Evolutionary conservation across 805 yeast species (phyloP).

Genomic region (Cyberlindnera euphorbiae): DNA sequence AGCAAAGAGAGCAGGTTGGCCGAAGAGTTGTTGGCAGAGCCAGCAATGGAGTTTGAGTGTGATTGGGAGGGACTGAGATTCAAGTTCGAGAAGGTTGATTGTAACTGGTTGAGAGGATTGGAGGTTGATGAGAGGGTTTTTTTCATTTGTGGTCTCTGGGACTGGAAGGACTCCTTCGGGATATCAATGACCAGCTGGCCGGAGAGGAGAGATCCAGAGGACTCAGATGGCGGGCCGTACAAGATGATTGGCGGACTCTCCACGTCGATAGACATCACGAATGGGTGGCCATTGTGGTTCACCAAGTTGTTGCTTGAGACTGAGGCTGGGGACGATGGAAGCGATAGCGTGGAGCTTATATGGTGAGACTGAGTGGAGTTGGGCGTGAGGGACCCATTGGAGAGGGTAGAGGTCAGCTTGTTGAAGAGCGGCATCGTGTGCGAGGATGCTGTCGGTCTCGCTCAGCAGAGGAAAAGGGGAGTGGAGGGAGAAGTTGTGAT

Average conservation of each 20-base stretch:
- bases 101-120: conserved; percentile 14
- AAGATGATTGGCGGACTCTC: conserved; percentile 91
- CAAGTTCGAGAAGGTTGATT: conserved; percentile 23
- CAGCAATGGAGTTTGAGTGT: conserved; percentile 18
- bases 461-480: not conserved
- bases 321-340: not conserved
- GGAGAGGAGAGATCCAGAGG: conserved; percentile 80
- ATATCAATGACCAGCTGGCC: conserved; percentile 69
- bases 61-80: conserved; percentile 24
- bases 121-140: conserved; percentile 11
- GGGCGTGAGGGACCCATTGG: conserved; percentile 8
- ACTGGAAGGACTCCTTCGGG: conserved; percentile 25
- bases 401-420: conserved; percentile 21
- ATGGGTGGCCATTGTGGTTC: conserved; percentile 29
- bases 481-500: too few species aligned
- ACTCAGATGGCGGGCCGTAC: conserved; percentile 73
- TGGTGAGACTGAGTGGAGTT: conserved; percentile 3
- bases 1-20: conserved; percentile 25
- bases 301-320: conserved; percentile 17
- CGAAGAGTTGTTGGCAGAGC: conserved; percentile 19
- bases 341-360: not conserved
- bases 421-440: conserved; percentile 22
- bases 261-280: conserved; percentile 52
- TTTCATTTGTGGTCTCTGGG: conserved; percentile 21
- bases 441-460: not conserved